Evolutionary conservation across 441 rosid species (phyloP), one percentile per base, ranked within the genome.

Genomic region (Pelargonium fulgidum): DNA sequence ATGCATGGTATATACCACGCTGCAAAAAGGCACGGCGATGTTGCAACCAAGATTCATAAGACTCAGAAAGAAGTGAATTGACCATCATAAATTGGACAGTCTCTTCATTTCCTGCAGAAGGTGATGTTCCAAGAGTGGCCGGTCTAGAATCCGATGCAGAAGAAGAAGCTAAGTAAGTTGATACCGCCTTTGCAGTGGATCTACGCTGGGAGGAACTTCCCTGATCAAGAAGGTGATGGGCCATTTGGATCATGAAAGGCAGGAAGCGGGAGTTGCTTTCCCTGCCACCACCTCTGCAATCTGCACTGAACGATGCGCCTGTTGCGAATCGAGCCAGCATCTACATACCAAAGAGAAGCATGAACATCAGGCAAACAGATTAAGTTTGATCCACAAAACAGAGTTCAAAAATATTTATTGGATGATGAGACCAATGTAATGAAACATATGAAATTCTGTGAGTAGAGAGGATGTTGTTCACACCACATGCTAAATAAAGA

Each of bases 251-350:
- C 99, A 93, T 93, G 74, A 96, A 96, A 22, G 99, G 98, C 72
- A 96, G 83, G 77, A 96, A 93, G 29, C 93, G 85, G 4, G 99
- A 96, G 86, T 96, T 96, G 89, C 98, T 93, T 82, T 96, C 99
- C 75, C 91, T 86, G 75, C 99, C 99, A 45, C 99, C 99, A 48
- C 99, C 99, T 79, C 98, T 82, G 75, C 96, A 4, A 29, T 96
- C 99, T 22, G 81, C 87, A 52, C 90, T 85, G 77, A 96, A 96
- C 17, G 99, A 88, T 73, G 99, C 99, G 29, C 99, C 99, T 3
- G 99, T 96, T 16, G 99, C 99, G 79, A 93, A 96, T 74, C 99
- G 92, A 72, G 99, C 99, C 65, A 96, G 84, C 99, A 96, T 96
- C 99, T 96, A 70, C 17, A 74, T 54, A 62, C 78, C 50, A 62